Percentiles rank a stretch among this genome's conserved stretches.
phyloP scores from a whole-genome alignment of 1,284 basidiomycete genomes.

The Malassezia yamatoensis region DNA sequence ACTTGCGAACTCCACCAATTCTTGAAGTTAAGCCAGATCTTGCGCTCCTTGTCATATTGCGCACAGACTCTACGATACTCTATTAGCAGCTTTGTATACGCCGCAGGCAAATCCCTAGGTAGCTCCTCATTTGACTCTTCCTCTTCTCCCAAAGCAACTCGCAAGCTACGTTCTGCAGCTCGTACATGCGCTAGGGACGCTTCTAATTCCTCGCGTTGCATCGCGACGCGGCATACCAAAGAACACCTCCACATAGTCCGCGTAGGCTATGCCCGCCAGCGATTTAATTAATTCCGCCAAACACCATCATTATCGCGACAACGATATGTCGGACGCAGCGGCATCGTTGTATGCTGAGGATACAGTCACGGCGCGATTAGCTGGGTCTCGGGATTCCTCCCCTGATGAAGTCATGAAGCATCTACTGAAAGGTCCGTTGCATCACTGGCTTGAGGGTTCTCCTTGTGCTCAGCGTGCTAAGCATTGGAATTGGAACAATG shows the following conservation, averaged over 20 bases:
- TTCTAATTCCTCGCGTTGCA: not conserved
- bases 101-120: not conserved
- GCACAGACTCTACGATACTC: constrained; percentile 3
- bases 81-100: constrained; percentile 1
- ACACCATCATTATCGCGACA: too few relatives aligned
- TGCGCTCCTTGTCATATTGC: constrained; percentile 4
- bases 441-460: constrained; percentile 23
- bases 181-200: constrained; percentile 2
- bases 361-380: not conserved
- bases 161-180: not conserved
- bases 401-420: not conserved
- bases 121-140: not conserved
- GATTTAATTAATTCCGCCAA: too few relatives aligned
- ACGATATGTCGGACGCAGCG: not conserved
- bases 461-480: constrained; percentile 28
- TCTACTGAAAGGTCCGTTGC: not conserved
- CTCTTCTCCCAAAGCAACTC: not conserved
- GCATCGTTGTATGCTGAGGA: not conserved
- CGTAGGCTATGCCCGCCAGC: not conserved
- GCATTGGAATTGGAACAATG: constrained; percentile 43
- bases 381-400: not conserved
- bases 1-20: constrained; percentile 11
- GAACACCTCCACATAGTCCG: not conserved
- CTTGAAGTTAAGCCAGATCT: constrained; percentile 15
- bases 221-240: not conserved